Evolutionary conservation across 352 stramenopile genomes (phyloP).

Genomic region (Phytopythium vexans): DNA sequence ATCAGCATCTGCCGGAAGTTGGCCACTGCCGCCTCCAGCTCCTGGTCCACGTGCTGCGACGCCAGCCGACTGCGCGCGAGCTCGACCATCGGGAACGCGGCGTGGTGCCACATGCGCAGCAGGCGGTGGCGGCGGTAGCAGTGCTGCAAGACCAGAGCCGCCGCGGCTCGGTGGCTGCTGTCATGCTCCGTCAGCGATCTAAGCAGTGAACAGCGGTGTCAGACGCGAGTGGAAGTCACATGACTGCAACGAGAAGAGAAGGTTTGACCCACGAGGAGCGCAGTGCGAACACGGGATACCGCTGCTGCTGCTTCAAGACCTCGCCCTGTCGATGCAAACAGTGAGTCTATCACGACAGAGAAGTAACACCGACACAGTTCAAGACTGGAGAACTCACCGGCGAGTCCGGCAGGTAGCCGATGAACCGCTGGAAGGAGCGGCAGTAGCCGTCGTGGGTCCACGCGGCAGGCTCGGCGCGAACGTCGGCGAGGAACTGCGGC

Average conservation of each 20-base stretch:
- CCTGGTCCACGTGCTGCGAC: constrained; percentile 12
- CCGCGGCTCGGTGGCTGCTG: constrained; percentile 12
- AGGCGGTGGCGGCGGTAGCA: constrained; percentile 44
- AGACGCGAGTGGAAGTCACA: neutral
- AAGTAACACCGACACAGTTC: too few species aligned
- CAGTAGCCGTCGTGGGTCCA: constrained; percentile 60
- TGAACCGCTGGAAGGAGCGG: constrained; percentile 49
- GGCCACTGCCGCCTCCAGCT: constrained; percentile 41
- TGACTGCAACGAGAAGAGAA: neutral
- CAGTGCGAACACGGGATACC: constrained; percentile 24
- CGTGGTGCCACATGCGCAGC: constrained; percentile 37
- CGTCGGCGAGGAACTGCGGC: constrained; percentile 50
- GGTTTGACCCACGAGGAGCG: constrained; percentile 20
- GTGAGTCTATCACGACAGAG: too few species aligned
- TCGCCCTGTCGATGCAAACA: constrained; percentile 17
- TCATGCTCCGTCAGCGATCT: constrained; percentile 11
- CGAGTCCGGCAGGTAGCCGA: constrained; percentile 57
- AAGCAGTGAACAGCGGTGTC: neutral
- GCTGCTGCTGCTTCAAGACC: constrained; percentile 38
- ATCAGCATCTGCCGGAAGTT: constrained; percentile 54
- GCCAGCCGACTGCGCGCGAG: constrained; percentile 32
- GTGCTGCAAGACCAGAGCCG: constrained; percentile 21
- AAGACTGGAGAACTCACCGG: constrained; percentile 18
- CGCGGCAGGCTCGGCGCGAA: constrained; percentile 33
- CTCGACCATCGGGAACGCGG: constrained; percentile 32